Base-by-base conservation (phyloP, 768 basidiomycete genomes). In the Leccinum pellstonianum region DNA sequence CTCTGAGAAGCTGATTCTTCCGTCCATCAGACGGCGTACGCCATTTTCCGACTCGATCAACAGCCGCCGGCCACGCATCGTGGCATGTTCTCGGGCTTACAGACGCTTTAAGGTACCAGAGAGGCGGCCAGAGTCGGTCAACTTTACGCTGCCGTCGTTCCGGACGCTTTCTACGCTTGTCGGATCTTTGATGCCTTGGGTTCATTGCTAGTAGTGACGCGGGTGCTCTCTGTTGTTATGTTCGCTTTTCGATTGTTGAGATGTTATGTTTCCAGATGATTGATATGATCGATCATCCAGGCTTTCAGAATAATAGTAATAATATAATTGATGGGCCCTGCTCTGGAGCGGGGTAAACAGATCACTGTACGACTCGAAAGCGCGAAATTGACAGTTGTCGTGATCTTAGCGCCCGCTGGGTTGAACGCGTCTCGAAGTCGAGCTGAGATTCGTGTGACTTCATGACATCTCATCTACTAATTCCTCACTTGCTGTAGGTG, bases 141-240 rank as follows among this genome's bases (percentile, higher is more conserved):
- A 73, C 47, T 73, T 74, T n/a, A 71, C 69, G 0, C 63, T 74
- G 6, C 73, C 73, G 10, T 74, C 74, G 17, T 55, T 74, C 17
- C 66, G 70, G 21, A 75, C 67, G 41, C 51, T 74, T n/a, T 74
- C 74, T 7, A 61, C 63, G 35, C 69, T 75, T 4, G 68, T 73
- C 46, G 72, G 70, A 21, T 69, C 70, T 3, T 19, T 75, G 55
- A 69, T 73, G 63, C 67, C 70, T 3, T 74, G 72, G 72, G 58
- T 70, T 23, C 66, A 62, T 23, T 73, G 59, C 25, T 50, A 54
- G 46, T 52, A 54, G 52, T 58, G 54, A 52, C 19, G 27, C 10
- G 52, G 10, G 15, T 11, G n/a, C 19, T 4, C 41, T 4, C 41
- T 43, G 10, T 46, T 46, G 10, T 8, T 51, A 19, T 29, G 6